A percentile compares a stretch with the other conserved stretches of the same genome.
These are phyloP conservation scores for Candida coquimbonensis DNA, from an alignment of 805 yeast genomes.

Conservation along the genomic window DNA sequence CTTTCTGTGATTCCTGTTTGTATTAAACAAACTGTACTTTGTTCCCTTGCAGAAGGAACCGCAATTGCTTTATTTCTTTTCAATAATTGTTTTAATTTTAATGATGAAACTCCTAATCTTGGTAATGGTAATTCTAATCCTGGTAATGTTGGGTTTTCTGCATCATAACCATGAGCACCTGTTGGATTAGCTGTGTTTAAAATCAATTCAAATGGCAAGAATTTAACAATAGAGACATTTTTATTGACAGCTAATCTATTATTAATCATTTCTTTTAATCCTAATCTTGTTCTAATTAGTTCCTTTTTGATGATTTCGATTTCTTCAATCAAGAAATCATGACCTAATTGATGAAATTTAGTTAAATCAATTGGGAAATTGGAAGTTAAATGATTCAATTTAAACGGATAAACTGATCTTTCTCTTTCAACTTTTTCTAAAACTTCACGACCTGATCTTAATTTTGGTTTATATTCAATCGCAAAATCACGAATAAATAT, in stretches of 20 bases:
- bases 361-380: conserved; percentile 50
- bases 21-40: conserved; percentile 63
- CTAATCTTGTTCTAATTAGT: conserved; percentile 58
- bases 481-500: conserved; percentile 82
- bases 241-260: conserved; percentile 70
- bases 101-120: conserved; percentile 60
- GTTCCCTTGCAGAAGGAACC: conserved; percentile 68
- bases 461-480: conserved; percentile 67
- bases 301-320: conserved; percentile 44
- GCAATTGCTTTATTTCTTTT: conserved; percentile 39
- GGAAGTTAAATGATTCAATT: conserved; percentile 63
- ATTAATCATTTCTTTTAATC: conserved; percentile 72
- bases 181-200: conserved; percentile 59
- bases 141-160: conserved; percentile 57
- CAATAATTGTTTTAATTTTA: conserved; percentile 57
- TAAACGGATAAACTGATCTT: conserved; percentile 87
- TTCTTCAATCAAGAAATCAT: conserved; percentile 25
- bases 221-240: conserved; percentile 67
- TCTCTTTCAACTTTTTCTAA: conserved; percentile 63
- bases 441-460: conserved; percentile 66
- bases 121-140: conserved; percentile 76
- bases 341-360: conserved; percentile 24
- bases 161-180: conserved; percentile 61
- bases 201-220: conserved; percentile 62
- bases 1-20: conserved; percentile 32